Base-by-base conservation (phyloP, 495 filamentous ascomycete species). In the Aspergillus sclerotioniger region DNA sequence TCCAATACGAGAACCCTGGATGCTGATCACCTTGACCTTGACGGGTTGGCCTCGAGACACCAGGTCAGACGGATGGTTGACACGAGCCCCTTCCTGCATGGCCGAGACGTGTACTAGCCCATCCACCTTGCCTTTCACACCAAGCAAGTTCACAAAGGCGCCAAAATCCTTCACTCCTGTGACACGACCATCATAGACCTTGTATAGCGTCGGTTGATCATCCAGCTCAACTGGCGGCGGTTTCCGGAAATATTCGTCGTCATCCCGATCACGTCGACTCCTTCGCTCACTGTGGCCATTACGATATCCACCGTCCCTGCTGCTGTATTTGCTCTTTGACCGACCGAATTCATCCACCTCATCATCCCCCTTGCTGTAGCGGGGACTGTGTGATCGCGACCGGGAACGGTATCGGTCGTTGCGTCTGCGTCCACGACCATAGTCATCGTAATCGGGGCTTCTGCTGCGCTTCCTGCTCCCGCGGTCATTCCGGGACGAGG, bases 81-180 rank as follows among this genome's bases (percentile, higher is more conserved):
- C 91, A 25, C 93, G 84, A 35, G 86, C 86, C 1, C 90, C 90
- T 62, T 92, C 89, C 56, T 89, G 85, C 76, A 98, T 89, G n/a
- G 89, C 89, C 31, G 93, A 96, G n/a, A 98, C 83, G 71, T 98
- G 94, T 6, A 98, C 93, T 66, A 98, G 80, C 3, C 94, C 94
- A 65, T 96, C 92, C 20, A 95, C 88, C 67, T 91, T 95, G 15
- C 92, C 91, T 68, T 80, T 85, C 4, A 98, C 87, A 21, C 90
- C 90, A 63, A 84, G 78, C n/a, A 98, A 72, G 63, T 93, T 97
- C 51, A 98, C 92, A 71, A 98, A 98, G 12, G 87, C 90, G 33
- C 94, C 94, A 74, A 97, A 98, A 62, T 96, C 90, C 68, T 96
- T 97, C 31, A 98, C 79, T 0, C 92, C 91, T 3, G 90, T 96